phyloP scores from a whole-genome alignment of 768 basidiomycete genomes.

The Boletellus ananiceps region DNA sequence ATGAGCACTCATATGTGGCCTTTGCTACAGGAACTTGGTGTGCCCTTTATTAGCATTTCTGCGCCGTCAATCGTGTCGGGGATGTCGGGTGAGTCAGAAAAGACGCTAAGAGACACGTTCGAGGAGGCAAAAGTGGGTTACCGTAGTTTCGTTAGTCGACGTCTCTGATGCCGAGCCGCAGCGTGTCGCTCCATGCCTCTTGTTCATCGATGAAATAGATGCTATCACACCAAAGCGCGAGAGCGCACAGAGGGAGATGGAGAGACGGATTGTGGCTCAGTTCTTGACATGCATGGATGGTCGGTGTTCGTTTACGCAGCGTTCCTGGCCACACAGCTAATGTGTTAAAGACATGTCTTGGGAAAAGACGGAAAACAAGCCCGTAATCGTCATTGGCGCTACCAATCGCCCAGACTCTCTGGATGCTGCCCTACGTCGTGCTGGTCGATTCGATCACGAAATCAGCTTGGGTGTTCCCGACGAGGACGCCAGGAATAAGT shows the following conservation, averaged over 20 bases:
- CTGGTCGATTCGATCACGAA: slow-evolving; percentile 95
- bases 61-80: slow-evolving; percentile 96
- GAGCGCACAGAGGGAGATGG: slow-evolving; percentile 98
- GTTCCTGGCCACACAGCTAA: not conserved
- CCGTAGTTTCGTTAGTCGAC: not conserved
- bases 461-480: slow-evolving; percentile 98
- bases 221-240: slow-evolving; percentile 97
- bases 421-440: slow-evolving; percentile 88
- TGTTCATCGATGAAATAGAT: slow-evolving; percentile 98
- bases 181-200: slow-evolving; percentile 85
- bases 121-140: slow-evolving; percentile 85
- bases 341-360: slow-evolving; percentile 82
- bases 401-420: slow-evolving; percentile 95
- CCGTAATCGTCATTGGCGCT: slow-evolving; percentile 92
- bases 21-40: slow-evolving; percentile 67
- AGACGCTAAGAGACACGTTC: slow-evolving; percentile 92
- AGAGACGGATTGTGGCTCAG: slow-evolving; percentile 94
- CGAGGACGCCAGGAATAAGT: slow-evolving; percentile 87
- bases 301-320: slow-evolving; percentile 32
- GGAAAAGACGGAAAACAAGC: slow-evolving; percentile 90
- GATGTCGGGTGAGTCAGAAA: slow-evolving; percentile 98
- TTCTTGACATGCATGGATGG: slow-evolving; percentile 99
- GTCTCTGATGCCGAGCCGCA: slow-evolving; percentile 26
- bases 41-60: slow-evolving; percentile 92
- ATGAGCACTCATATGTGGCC: not conserved